phyloP scores from a whole-genome alignment of 352 stramenopile species.

The Phytophthora syringae region DNA sequence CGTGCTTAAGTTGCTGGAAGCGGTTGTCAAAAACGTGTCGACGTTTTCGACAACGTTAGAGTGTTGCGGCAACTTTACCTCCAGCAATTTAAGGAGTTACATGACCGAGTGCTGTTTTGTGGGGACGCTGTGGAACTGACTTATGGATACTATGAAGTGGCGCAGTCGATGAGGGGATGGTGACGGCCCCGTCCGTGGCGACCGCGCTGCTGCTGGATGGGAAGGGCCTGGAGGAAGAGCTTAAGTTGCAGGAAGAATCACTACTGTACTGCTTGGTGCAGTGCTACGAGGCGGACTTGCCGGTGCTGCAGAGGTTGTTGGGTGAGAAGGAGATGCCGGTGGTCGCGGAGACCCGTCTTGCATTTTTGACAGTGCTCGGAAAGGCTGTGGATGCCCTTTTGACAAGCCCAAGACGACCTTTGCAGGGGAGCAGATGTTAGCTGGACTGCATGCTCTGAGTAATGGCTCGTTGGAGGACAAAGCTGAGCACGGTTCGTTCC shows the following conservation, averaged over 20 bases:
- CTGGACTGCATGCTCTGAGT: slow-evolving; percentile 66
- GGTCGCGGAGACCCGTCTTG: slow-evolving; percentile 52
- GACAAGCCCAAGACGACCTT: slow-evolving; percentile 23
- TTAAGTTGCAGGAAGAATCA: slow-evolving; percentile 33
- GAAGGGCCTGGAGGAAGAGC: slow-evolving; percentile 37
- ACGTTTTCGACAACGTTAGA: slow-evolving; percentile 29
- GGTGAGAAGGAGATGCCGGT: slow-evolving; percentile 11
- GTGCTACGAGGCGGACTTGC: slow-evolving; percentile 69
- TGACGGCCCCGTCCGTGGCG: slow-evolving; percentile 17
- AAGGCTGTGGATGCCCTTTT: slow-evolving; percentile 47
- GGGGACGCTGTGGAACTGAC: slow-evolving; percentile 53
- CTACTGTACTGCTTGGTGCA: slow-evolving; percentile 57
- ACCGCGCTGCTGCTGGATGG: slow-evolving; percentile 43
- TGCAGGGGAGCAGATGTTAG: slow-evolving; percentile 55
- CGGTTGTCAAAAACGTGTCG: slow-evolving; percentile 20
- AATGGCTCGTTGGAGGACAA: slow-evolving; percentile 58
- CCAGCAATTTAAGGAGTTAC: slow-evolving; percentile 47
- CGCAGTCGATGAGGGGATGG: slow-evolving; percentile 45
- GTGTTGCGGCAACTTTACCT: slow-evolving; percentile 46
- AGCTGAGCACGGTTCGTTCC: slow-evolving; percentile 65
- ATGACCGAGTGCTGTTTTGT: slow-evolving; percentile 27
- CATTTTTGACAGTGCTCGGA: slow-evolving; percentile 46
- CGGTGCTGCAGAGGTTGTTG: not conserved
- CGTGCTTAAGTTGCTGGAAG: slow-evolving; percentile 38
- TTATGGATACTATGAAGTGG: slow-evolving; percentile 49